Percentiles rank a stretch among this genome's conserved stretches.
Evolutionary conservation across 225 moss, liverwort and hornwort species (phyloP).

Genomic region (Pseudoscleropodium purum): DNA sequence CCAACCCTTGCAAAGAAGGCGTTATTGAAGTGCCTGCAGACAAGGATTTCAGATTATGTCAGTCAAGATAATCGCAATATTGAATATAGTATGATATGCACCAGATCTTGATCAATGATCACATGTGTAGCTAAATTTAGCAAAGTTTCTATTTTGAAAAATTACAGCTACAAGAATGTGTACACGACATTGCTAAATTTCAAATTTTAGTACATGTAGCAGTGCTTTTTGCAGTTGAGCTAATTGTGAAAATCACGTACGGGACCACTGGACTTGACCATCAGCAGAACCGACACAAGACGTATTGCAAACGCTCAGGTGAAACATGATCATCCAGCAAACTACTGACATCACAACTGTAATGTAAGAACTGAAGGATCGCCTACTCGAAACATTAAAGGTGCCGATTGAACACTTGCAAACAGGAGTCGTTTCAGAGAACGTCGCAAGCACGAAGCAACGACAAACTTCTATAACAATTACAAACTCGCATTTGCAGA

Average conservation of each 20-base stretch:
- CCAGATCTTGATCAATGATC: not conserved
- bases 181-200: not conserved
- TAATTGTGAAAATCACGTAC: not conserved
- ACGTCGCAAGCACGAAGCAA: not conserved
- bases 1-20: conserved; percentile 91
- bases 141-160: not conserved
- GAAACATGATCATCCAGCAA: not conserved
- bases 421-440: not conserved
- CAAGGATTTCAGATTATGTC: not conserved
- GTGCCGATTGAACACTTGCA: not conserved
- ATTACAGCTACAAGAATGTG: not conserved
- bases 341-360: not conserved
- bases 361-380: not conserved
- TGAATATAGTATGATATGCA: not conserved
- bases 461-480: not conserved
- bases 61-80: not conserved
- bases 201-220: not conserved
- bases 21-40: conserved; percentile 92
- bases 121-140: not conserved
- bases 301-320: not conserved
- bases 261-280: not conserved
- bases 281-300: not conserved
- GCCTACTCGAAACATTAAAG: not conserved
- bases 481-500: not conserved
- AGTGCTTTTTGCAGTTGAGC: not conserved